Base-by-base conservation (phyloP, 169 alveolate genomes). In the Cryptosporidium felis region DNA sequence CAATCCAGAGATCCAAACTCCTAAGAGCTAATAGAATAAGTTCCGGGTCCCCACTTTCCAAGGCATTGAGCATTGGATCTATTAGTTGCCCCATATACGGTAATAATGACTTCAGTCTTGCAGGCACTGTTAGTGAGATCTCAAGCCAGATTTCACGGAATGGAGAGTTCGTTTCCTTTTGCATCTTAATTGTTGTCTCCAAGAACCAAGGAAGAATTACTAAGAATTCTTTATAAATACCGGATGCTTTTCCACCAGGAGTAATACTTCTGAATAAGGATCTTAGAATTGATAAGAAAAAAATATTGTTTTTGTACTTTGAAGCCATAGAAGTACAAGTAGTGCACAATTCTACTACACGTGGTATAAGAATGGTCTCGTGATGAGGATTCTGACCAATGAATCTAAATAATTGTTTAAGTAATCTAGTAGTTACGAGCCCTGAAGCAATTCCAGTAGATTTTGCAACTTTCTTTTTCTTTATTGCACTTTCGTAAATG, bases 1-100 rank as follows among this genome's bases (percentile, higher is more conserved):
- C 92, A 1, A 89, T 80, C 92, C 92, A 89, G 26, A 82, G 74
- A 41, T 89, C 92, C 14, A 89, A 53, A 26, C 91, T 89, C 45
- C 92, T 65, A 14, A 89, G 79, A 18, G 92, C 90, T 36, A 80
- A n/a, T 9, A 62, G 62, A 82, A 65, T 49, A 30, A 88, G 91
- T 56, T 80, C 81, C 32, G 60, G 80, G 36, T 91, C 85, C 18
- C 23, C 56, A 38, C 85, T 74, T 53, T 74, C 85, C 21, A 74
- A 67, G 21, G 85, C 85, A 53, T 74, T 58, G 8, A 74, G 32
- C 85, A 74, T 74, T 18, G 85, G 85, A n/a, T 32, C 38, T 23
- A 74, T 56, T 53, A 74, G 32, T 49, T 74, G 74, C 1, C 85
- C 85, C 85, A 74, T 74, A 38, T 74, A 74, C 21, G 85, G 85